phyloP scores from a whole-genome alignment of 352 stramenopile genomes.

The Globisporangium canariense region DNA sequence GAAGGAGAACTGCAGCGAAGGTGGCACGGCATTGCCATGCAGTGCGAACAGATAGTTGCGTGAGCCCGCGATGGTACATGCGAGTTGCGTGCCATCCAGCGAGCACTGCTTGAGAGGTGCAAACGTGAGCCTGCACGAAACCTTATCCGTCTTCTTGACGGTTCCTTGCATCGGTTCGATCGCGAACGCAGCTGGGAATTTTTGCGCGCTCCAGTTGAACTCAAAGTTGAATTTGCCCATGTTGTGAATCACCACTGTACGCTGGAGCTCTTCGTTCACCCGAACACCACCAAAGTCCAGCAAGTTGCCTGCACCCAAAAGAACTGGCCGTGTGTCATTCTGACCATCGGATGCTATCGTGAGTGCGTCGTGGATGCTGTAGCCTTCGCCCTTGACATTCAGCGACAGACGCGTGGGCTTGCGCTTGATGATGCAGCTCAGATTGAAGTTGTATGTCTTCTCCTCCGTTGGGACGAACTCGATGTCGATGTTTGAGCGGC shows the following conservation, averaged over 20 bases:
- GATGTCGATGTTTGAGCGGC: conserved; percentile 75
- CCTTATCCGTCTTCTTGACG: conserved; percentile 87
- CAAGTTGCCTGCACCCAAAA: conserved; percentile 30
- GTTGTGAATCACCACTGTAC: conserved; percentile 85
- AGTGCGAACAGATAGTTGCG: conserved; percentile 79
- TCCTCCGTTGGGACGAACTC: conserved; percentile 91
- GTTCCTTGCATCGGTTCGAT: conserved; percentile 80
- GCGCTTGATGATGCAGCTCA: conserved; percentile 89
- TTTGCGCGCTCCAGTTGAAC: conserved; percentile 75
- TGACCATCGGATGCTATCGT: conserved; percentile 37
- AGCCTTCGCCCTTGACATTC: conserved; percentile 95
- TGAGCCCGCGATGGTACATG: conserved; percentile 85
- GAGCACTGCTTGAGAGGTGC: conserved; percentile 64
- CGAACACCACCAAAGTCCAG: conserved; percentile 89
- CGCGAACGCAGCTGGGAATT: conserved; percentile 36
- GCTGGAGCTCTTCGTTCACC: conserved; percentile 75
- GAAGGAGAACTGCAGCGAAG: conserved; percentile 89
- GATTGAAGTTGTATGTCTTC: conserved; percentile 92
- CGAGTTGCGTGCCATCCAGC: conserved; percentile 67
- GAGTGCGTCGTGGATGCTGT: conserved; percentile 87
- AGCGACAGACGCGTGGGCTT: conserved; percentile 90
- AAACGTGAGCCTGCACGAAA: conserved; percentile 73
- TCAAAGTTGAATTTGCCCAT: conserved; percentile 95
- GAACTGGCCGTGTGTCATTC: conserved; percentile 31
- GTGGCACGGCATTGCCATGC: conserved; percentile 71